Conservation (phyloP, 2,329 filamentous ascomycete genomes). For the Colletotrichum cuscutae region DNA sequence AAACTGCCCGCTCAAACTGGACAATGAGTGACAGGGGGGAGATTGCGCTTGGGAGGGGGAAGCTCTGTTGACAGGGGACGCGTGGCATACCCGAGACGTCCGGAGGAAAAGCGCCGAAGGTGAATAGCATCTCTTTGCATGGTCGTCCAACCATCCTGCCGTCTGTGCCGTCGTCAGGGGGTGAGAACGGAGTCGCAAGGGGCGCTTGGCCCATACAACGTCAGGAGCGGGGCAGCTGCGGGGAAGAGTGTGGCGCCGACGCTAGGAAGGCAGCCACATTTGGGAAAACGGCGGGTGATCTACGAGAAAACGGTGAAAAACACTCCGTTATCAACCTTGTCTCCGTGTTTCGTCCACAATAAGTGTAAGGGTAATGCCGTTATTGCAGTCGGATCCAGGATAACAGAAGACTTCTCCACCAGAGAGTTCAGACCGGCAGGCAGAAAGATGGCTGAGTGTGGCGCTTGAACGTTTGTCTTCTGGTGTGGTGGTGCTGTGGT, state of each 20-base stretch:
- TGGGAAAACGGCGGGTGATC: constrained; percentile 26
- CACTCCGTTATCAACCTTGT: constrained; percentile 15
- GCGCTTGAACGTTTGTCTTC: constrained; percentile 2
- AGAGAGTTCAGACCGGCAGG: not conserved
- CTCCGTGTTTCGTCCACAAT: constrained; percentile 1
- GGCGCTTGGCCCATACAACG: constrained; percentile 14
- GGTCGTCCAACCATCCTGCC: not conserved
- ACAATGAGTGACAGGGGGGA: constrained; percentile 3
- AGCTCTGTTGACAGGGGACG: not conserved
- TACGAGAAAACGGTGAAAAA: constrained; percentile 17
- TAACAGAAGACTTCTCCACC: not conserved
- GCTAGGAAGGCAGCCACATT: constrained; percentile 21
- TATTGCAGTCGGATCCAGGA: not conserved
- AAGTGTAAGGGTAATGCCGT: constrained; percentile 4
- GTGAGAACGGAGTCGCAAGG: not conserved
- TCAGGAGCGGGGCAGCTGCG: constrained; percentile 20
- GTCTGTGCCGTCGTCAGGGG: not conserved
- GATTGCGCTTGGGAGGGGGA: not conserved
- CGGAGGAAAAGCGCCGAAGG: constrained; percentile 22
- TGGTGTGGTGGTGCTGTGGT: not conserved
- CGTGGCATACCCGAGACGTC: constrained; percentile 20
- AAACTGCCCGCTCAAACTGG: constrained; percentile 6
- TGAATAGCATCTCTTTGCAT: not conserved
- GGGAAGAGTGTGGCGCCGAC: constrained; percentile 26
- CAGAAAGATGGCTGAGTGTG: constrained; percentile 1